A percentile compares a stretch with the other conserved stretches of the same genome.
phyloP scores from a whole-genome alignment of 2,329 filamentous ascomycete genomes.

The Botryosphaeria dothidea region DNA sequence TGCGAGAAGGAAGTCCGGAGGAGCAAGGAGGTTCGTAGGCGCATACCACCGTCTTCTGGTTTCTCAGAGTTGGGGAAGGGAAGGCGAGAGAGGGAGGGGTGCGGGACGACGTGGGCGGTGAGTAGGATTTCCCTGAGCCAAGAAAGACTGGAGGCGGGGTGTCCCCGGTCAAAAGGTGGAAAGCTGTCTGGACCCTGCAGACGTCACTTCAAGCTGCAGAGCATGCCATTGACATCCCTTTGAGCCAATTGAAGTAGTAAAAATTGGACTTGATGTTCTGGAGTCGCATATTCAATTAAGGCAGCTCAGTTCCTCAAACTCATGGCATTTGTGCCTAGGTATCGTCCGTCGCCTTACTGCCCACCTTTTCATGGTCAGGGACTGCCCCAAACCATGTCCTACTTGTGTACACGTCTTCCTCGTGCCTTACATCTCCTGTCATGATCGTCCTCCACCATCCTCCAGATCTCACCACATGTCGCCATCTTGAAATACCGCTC shows the following conservation, averaged over 20 bases:
- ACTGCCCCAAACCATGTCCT: not conserved
- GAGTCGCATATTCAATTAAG: not conserved
- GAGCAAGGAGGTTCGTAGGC: not conserved
- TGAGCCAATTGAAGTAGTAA: not conserved
- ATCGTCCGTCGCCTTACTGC: not conserved
- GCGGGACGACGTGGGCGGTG: conserved; percentile 5
- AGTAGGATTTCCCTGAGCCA: conserved; percentile 1
- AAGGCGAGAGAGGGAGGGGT: not conserved
- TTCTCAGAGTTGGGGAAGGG: not conserved
- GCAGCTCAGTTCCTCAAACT: not conserved
- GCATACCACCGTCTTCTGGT: not conserved
- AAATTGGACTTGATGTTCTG: not conserved
- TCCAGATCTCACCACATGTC: not conserved
- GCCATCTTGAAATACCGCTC: not conserved
- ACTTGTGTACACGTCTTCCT: not conserved
- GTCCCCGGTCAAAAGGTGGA: not conserved
- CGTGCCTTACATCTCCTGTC: not conserved
- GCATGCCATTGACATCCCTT: not conserved
- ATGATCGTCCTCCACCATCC: not conserved
- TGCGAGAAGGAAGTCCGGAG: not conserved
- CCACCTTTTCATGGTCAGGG: not conserved
- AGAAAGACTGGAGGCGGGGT: not conserved
- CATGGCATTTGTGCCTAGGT: not conserved
- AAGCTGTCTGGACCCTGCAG: not conserved
- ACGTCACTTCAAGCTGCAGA: not conserved